Evolutionary conservation across 768 basidiomycete genomes (phyloP), one percentile per base, ranked within the genome.

Genomic region (Rickenella mellea): DNA sequence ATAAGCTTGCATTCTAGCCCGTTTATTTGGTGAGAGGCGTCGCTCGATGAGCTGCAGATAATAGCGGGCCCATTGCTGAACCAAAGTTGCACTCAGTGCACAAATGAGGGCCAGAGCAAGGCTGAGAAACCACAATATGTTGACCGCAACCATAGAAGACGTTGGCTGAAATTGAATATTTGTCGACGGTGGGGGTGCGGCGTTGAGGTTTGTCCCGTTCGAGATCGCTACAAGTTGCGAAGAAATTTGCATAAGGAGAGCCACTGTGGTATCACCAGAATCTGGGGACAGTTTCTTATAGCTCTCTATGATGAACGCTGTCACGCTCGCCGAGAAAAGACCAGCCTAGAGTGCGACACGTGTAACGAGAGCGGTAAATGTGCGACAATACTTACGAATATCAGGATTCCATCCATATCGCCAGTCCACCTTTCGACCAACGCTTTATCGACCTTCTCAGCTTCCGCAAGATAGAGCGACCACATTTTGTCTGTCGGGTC

Each of bases 221-320:
- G n/a, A n/a, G n/a, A n/a, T n/a, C n/a, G n/a, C n/a, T n/a, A n/a
- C n/a, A n/a, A n/a, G n/a, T n/a, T n/a, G n/a, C n/a, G n/a, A n/a
- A n/a, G n/a, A n/a, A n/a, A n/a, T n/a, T n/a, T n/a, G n/a, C n/a
- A n/a, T n/a, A n/a, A n/a, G n/a, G n/a, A n/a, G n/a, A n/a, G n/a
- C n/a, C n/a, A n/a, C n/a, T n/a, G 30, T 43, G 20, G 19, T 28
- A 20, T 43, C 40, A 12, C 28, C 9, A 8, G 27, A 28, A 27
- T 39, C 31, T 6, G 51, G 41, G 10, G 31, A 36, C n/a, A 52
- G 29, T 0, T 6, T 33, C 27, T 48, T 38, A 36, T 52, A 52
- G 35, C 35, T 43, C 30, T 51, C 41, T 28, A 51, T 42, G 35
- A 52, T 41, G 20, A 52, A 48, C 24, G 47, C 39, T 21, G 50